Evolutionary conservation across 495 filamentous ascomycete genomes (phyloP).

Genomic region (Lasiosphaeria ovina): DNA sequence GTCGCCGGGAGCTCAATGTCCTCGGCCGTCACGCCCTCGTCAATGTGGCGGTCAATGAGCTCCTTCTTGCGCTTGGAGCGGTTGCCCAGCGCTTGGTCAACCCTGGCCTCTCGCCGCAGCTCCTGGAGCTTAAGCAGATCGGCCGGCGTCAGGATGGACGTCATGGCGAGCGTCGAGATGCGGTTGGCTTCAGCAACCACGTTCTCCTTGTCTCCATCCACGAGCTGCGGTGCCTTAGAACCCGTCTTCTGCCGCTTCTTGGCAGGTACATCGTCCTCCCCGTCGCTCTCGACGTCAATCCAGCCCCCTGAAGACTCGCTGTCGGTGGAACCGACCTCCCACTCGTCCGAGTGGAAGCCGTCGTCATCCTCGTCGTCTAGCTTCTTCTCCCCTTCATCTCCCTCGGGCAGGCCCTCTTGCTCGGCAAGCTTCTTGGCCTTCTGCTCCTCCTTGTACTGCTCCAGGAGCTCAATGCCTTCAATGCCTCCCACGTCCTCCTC

Average conservation of each 20-base stretch:
- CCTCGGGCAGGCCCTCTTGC: slow-evolving; percentile 54
- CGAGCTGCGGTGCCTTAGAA: slow-evolving; percentile 25
- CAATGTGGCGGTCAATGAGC: slow-evolving; percentile 60
- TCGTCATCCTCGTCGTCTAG: slow-evolving; percentile 52
- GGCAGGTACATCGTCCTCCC: slow-evolving; percentile 62
- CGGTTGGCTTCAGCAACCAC: slow-evolving; percentile 38
- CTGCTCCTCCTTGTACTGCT: slow-evolving; percentile 92
- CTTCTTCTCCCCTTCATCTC: slow-evolving; percentile 28
- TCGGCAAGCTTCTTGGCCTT: slow-evolving; percentile 66
- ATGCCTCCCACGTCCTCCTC: slow-evolving; percentile 79
- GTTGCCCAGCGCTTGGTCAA: slow-evolving; percentile 58
- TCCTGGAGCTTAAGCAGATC: slow-evolving; percentile 91
- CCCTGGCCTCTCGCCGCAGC: slow-evolving; percentile 67
- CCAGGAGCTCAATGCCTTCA: slow-evolving; percentile 88
- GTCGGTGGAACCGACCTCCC: slow-evolving; percentile 80
- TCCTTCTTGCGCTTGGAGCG: slow-evolving; percentile 46
- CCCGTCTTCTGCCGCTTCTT: slow-evolving; percentile 58
- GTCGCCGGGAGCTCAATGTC: slow-evolving; percentile 79
- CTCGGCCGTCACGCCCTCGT: slow-evolving; percentile 81
- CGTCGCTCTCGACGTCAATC: slow-evolving; percentile 86
- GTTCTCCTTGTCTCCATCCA: slow-evolving; percentile 33
- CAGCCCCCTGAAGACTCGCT: slow-evolving; percentile 76
- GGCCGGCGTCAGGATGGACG: slow-evolving; percentile 83
- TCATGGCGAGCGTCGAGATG: slow-evolving; percentile 70
- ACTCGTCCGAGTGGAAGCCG: slow-evolving; percentile 72